phyloP scores from a whole-genome alignment of 2,329 filamentous ascomycete genomes.

The Sarocladium brachiariae region DNA sequence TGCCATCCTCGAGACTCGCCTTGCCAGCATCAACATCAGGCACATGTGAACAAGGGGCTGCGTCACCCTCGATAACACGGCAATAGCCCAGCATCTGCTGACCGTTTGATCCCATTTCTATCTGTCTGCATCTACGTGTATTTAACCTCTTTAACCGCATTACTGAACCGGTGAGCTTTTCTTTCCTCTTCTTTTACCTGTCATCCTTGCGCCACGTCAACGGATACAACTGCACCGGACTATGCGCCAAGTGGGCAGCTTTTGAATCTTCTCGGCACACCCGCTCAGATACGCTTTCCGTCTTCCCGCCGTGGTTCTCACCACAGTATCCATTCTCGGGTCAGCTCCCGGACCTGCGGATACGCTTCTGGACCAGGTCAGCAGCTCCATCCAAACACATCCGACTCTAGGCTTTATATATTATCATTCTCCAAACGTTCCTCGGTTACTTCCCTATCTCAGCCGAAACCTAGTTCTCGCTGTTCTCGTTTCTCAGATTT shows the following conservation, averaged over 20 bases:
- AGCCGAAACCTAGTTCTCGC: not conserved
- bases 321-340: not conserved
- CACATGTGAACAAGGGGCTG: not conserved
- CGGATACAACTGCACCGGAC: not conserved
- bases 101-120: not conserved
- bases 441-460: not conserved
- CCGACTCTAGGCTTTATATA: not conserved
- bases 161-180: not conserved
- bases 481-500: too few species aligned
- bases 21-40: not conserved
- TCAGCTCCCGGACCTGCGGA: constrained; percentile 1
- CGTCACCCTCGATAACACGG: not conserved
- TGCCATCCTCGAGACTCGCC: constrained; percentile 2
- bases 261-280: not conserved
- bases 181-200: not conserved
- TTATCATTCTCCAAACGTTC: not conserved
- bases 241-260: constrained; percentile 3
- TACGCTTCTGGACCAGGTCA: not conserved
- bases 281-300: too few species aligned
- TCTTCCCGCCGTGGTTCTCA: too few species aligned
- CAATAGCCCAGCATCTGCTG: constrained; percentile 1
- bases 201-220: not conserved
- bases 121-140: not conserved
- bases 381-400: not conserved
- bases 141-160: too few species aligned